Evolutionary conservation across 2,329 filamentous ascomycete genomes (phyloP).

Genomic region (Macroventuria anomochaeta): DNA sequence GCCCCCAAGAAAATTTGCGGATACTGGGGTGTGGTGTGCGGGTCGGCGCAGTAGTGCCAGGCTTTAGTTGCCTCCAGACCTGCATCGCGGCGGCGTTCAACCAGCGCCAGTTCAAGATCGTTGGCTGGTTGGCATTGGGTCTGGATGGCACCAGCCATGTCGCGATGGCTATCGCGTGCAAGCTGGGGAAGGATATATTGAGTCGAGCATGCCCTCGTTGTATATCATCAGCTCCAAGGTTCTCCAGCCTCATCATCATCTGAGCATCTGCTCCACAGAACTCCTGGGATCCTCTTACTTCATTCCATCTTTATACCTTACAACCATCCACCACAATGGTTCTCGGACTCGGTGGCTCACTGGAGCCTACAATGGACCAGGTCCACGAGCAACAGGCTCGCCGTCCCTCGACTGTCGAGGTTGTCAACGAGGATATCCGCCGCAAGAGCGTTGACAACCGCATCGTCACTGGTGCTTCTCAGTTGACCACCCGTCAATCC

Average conservation of each 20-base stretch:
- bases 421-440: constrained; percentile 39
- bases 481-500: constrained; percentile 53
- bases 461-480: constrained; percentile 45
- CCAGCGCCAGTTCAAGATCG: constrained; percentile 25
- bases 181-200: constrained; percentile 30
- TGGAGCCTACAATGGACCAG: constrained; percentile 46
- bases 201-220: constrained; percentile 17
- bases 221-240: constrained; percentile 30
- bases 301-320: constrained; percentile 7
- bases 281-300: constrained; percentile 2
- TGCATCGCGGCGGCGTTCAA: constrained; percentile 19
- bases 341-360: constrained; percentile 35
- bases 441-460: constrained; percentile 47
- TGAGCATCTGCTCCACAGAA: constrained; percentile 18
- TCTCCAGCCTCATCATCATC: constrained; percentile 23
- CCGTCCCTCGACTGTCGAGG: constrained; percentile 45
- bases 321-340: constrained; percentile 28
- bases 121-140: constrained; percentile 23
- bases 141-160: constrained; percentile 34
- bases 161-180: constrained; percentile 21
- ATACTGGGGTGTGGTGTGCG: constrained; percentile 22
- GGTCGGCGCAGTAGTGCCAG: constrained; percentile 24
- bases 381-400: constrained; percentile 47
- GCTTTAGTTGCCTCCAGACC: constrained; percentile 21
- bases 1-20: constrained; percentile 24